phyloP scores from a whole-genome alignment of 495 filamentous ascomycete species.

The Filosporella fistucella region DNA sequence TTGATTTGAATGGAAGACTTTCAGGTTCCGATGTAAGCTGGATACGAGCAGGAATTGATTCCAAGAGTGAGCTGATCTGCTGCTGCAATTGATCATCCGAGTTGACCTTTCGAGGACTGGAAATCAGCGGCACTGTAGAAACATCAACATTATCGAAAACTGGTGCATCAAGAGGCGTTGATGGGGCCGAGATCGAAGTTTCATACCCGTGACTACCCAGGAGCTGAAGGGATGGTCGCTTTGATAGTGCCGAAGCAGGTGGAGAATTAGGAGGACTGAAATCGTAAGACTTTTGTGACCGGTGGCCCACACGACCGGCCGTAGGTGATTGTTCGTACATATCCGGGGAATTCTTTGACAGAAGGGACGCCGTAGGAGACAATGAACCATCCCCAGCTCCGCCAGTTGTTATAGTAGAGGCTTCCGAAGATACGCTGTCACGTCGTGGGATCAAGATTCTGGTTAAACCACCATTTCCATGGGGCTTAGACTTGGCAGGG shows the following conservation, averaged over 20 bases:
- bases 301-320: conserved; percentile 2
- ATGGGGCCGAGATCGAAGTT: not conserved
- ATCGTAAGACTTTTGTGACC: conserved; percentile 20
- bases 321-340: conserved; percentile 18
- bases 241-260: conserved; percentile 11
- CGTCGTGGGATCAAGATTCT: conserved; percentile 15
- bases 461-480: not conserved
- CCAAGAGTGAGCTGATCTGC: conserved; percentile 80
- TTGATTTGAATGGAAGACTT: conserved; percentile 7
- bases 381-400: not conserved
- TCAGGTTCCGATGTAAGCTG: conserved; percentile 57
- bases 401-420: conserved; percentile 32
- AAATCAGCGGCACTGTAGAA: conserved; percentile 17
- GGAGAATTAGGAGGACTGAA: conserved; percentile 39
- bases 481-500: no score
- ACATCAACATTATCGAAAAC: conserved; percentile 17
- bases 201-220: conserved; percentile 6
- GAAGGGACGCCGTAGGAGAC: conserved; percentile 10
- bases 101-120: conserved; percentile 27
- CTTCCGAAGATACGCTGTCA: conserved; percentile 31
- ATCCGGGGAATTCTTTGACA: conserved; percentile 1
- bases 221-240: conserved; percentile 1
- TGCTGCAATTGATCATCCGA: conserved; percentile 70
- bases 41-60: conserved; percentile 75
- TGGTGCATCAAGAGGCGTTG: conserved; percentile 15